A percentile compares a stretch with the other conserved stretches of the same genome.
Evolutionary conservation across 352 stramenopile genomes (phyloP).

Genomic region (Pythium vanterpoolii): DNA sequence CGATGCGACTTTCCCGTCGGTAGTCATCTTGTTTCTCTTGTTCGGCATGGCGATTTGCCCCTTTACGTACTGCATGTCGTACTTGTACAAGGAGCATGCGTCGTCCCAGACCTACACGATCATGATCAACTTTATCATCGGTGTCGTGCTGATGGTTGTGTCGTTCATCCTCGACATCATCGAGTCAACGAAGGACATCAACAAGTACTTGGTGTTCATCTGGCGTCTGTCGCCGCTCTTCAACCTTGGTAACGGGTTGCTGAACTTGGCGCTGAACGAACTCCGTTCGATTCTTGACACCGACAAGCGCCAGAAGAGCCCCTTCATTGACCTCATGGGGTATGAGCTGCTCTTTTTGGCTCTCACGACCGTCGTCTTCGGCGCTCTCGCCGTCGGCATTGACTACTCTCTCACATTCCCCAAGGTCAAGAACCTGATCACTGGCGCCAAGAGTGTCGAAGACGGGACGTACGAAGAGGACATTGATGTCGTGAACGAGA

Average conservation of each 20-base stretch:
- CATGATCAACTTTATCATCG: slow-evolving; percentile 67
- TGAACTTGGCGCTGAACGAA: slow-evolving; percentile 23
- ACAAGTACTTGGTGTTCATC: slow-evolving; percentile 60
- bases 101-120: slow-evolving; percentile 69
- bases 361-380: slow-evolving; percentile 41
- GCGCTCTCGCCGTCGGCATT: slow-evolving; percentile 36
- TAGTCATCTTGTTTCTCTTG: slow-evolving; percentile 54
- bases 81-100: slow-evolving; percentile 61
- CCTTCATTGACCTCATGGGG: slow-evolving; percentile 62
- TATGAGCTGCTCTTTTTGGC: slow-evolving; percentile 59
- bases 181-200: slow-evolving; percentile 39
- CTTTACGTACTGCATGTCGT: slow-evolving; percentile 71
- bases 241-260: slow-evolving; percentile 36
- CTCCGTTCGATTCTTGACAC: slow-evolving; percentile 18
- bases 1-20: slow-evolving; percentile 19
- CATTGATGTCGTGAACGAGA: slow-evolving; percentile 25
- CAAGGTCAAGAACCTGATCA: slow-evolving; percentile 29
- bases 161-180: slow-evolving; percentile 53
- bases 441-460: slow-evolving; percentile 14
- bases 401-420: slow-evolving; percentile 60
- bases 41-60: slow-evolving; percentile 59
- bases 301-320: slow-evolving; percentile 38
- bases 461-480: slow-evolving; percentile 23
- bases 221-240: slow-evolving; percentile 68
- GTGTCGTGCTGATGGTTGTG: slow-evolving; percentile 55